phyloP scores from a whole-genome alignment of 257 asterid species.

The Ilex aquifolium region DNA sequence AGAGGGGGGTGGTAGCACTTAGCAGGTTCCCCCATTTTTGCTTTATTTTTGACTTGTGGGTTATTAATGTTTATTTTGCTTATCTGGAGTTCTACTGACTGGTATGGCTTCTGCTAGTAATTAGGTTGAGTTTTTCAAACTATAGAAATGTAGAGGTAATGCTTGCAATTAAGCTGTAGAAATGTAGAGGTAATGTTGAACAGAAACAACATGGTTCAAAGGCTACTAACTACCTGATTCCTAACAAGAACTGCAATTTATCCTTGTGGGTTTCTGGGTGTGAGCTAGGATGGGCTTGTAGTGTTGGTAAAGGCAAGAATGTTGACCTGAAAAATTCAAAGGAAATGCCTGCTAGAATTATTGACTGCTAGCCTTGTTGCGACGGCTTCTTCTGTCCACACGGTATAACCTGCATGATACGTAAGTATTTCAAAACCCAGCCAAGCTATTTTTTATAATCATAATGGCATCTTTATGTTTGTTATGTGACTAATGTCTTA shows the following conservation, averaged over 20 bases:
- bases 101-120: too few relatives aligned
- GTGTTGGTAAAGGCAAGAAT: slow-evolving; percentile 31
- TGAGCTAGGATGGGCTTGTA: slow-evolving; percentile 99
- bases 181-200: too few relatives aligned
- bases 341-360: slow-evolving; percentile 51
- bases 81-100: too few relatives aligned
- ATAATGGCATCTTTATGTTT: not conserved
- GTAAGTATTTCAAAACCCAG: slow-evolving; percentile 40
- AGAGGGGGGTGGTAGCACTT: too few relatives aligned
- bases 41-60: too few relatives aligned
- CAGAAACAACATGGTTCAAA: slow-evolving; percentile 21
- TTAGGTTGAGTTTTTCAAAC: too few relatives aligned
- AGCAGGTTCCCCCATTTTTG: too few relatives aligned
- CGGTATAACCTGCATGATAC: slow-evolving; percentile 99
- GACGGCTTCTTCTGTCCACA: slow-evolving; percentile 96
- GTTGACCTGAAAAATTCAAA: slow-evolving; percentile 54
- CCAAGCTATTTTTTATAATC: not conserved
- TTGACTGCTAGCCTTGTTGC: slow-evolving; percentile 74
- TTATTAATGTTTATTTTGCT: too few relatives aligned
- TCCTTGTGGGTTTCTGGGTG: slow-evolving; percentile 81
- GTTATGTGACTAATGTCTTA: not conserved
- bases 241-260: slow-evolving; percentile 81
- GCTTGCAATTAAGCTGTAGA: too few relatives aligned
- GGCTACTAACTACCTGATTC: slow-evolving; percentile 42
- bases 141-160: too few relatives aligned